phyloP scores from a whole-genome alignment of 148 eudicot species.

The Arbutus unedo region DNA sequence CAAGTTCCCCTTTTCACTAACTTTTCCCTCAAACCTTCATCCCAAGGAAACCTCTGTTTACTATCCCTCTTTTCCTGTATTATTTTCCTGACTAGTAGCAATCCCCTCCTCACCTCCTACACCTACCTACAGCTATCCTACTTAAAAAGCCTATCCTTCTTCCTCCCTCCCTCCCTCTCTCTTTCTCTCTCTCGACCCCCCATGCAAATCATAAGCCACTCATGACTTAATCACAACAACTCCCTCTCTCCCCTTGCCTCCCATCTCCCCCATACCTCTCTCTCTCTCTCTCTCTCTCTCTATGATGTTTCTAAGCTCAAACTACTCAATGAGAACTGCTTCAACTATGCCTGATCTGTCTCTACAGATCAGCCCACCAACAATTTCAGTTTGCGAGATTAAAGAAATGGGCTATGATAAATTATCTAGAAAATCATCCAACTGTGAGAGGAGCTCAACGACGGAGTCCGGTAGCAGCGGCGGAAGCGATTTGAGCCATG shows the following conservation, averaged over 20 bases:
- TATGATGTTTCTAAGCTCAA: slow-evolving; percentile 19
- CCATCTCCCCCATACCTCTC: neutral
- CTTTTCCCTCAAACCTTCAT: slow-evolving; percentile 34
- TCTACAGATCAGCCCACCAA: slow-evolving; percentile 66
- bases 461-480: slow-evolving; percentile 41
- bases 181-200: neutral
- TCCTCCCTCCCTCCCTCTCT: slow-evolving; percentile 2
- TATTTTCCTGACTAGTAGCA: slow-evolving; percentile 17
- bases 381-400: slow-evolving; percentile 20
- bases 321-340: slow-evolving; percentile 16
- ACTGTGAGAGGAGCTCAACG: slow-evolving; percentile 29
- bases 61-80: slow-evolving; percentile 7
- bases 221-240: slow-evolving; percentile 62
- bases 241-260: neutral
- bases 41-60: slow-evolving; percentile 20
- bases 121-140: neutral
- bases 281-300: neutral
- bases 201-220: slow-evolving; percentile 85
- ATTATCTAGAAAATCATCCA: slow-evolving; percentile 5
- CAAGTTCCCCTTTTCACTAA: slow-evolving; percentile 31
- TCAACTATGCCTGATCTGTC: slow-evolving; percentile 60
- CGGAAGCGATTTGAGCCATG: slow-evolving; percentile 55
- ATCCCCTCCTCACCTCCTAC: neutral
- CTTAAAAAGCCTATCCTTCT: slow-evolving; percentile 20
- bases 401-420: slow-evolving; percentile 19